Evolutionary conservation across 805 yeast genomes (phyloP).

Genomic region (Pichia thaimueangensis): DNA sequence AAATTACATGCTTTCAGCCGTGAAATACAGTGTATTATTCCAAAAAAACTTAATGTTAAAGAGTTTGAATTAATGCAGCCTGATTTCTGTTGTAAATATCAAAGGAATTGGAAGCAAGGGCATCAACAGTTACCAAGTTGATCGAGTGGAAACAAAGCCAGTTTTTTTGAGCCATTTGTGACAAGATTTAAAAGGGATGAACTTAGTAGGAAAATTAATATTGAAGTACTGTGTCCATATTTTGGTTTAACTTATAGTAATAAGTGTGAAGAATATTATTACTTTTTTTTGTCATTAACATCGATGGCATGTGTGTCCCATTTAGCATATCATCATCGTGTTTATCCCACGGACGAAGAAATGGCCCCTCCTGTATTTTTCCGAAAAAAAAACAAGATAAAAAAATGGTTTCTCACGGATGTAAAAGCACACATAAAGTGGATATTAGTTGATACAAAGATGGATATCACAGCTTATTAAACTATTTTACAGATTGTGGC

Average conservation of each 20-base stretch:
- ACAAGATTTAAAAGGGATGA: slow-evolving; percentile 15
- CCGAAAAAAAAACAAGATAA: not conserved
- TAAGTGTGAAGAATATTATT: slow-evolving; percentile 4
- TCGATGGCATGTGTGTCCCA: slow-evolving; percentile 28
- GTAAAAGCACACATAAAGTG: not conserved
- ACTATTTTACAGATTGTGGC: not conserved
- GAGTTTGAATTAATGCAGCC: slow-evolving; percentile 1
- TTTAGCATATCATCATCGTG: slow-evolving; percentile 29
- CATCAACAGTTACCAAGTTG: slow-evolving; percentile 7
- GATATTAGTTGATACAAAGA: not conserved
- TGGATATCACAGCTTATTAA: not conserved
- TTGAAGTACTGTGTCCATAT: slow-evolving; percentile 29
- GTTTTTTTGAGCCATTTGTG: slow-evolving; percentile 17
- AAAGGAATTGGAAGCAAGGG: slow-evolving; percentile 2
- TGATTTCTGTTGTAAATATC: slow-evolving; percentile 8
- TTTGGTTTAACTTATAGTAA: slow-evolving; percentile 16
- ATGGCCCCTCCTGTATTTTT: slow-evolving; percentile 23
- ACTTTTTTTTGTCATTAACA: slow-evolving; percentile 21
- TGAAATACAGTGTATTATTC: too few species aligned
- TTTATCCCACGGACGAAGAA: slow-evolving; percentile 26
- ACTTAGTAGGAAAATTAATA: slow-evolving; percentile 15
- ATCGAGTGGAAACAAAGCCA: slow-evolving; percentile 4
- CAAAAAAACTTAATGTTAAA: slow-evolving; percentile 2
- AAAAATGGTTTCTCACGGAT: not conserved
- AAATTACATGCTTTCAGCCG: too few species aligned